A percentile compares a stretch with the other conserved stretches of the same genome.
phyloP scores from a whole-genome alignment of 345 rosid genomes.

The Linum tenue region DNA sequence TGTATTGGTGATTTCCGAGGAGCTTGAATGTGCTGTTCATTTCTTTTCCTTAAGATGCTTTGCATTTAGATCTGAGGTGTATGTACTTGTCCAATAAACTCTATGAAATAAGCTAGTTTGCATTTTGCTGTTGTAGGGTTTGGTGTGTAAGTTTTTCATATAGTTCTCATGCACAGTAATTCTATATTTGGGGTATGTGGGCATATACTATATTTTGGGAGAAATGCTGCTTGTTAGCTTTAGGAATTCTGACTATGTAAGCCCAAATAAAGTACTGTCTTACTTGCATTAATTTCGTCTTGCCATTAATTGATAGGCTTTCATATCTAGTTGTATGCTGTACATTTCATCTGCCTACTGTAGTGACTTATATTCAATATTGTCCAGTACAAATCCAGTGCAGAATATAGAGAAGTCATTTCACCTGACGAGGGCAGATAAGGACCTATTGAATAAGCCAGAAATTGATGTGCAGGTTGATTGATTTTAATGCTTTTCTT shows the following conservation, averaged over 20 bases:
- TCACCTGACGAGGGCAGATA: slow-evolving; percentile 15
- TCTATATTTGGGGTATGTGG: neutral
- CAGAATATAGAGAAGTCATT: slow-evolving; percentile 23
- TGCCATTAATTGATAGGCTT: neutral
- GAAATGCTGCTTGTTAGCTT: too few species aligned
- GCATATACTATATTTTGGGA: neutral
- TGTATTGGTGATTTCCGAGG: neutral
- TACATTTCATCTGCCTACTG: neutral
- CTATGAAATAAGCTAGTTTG: neutral
- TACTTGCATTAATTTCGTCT: too few species aligned
- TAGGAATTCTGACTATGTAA: too few species aligned
- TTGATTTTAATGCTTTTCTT: neutral
- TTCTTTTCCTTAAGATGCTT: neutral
- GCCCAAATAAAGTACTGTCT: neutral
- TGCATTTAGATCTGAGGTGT: neutral
- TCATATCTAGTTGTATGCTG: neutral
- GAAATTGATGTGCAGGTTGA: slow-evolving; percentile 31
- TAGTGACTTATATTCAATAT: slow-evolving; percentile 1
- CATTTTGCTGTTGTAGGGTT: neutral
- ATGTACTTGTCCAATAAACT: too few species aligned
- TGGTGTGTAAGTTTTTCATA: neutral
- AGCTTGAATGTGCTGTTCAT: neutral
- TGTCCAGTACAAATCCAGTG: slow-evolving; percentile 20
- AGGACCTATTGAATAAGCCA: slow-evolving; percentile 13
- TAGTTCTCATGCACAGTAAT: neutral